A percentile compares a stretch with the other conserved stretches of the same genome.
phyloP scores from a whole-genome alignment of 257 asterid genomes.

The Solanum paucissectum region DNA sequence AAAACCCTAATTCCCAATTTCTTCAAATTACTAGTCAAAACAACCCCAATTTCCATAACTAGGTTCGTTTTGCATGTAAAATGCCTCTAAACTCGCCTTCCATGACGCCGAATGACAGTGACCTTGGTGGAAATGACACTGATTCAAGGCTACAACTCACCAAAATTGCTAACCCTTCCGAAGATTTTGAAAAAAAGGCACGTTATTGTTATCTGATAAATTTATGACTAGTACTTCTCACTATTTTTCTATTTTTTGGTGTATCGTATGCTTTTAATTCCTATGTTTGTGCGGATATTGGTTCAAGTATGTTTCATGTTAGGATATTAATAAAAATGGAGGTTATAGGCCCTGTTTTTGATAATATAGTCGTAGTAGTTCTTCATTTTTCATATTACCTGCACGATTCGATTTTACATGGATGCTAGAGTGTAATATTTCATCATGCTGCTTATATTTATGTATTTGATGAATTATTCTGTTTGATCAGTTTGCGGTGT shows the following conservation, averaged over 20 bases:
- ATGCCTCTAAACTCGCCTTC: conserved; percentile 6
- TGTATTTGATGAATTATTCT: neutral
- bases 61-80: neutral
- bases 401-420: neutral
- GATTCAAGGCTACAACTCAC: conserved; percentile 27
- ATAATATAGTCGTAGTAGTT: neutral
- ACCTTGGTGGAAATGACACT: conserved; percentile 10
- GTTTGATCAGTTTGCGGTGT: neutral
- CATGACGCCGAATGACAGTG: neutral
- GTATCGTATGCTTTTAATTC: neutral
- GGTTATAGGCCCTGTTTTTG: neutral
- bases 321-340: neutral
- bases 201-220: neutral
- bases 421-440: neutral
- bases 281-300: neutral
- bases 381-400: neutral
- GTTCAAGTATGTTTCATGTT: neutral
- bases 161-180: conserved; percentile 39
- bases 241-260: neutral
- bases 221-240: neutral
- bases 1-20: conserved; percentile 4
- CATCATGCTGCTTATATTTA: neutral
- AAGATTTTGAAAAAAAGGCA: conserved; percentile 47
- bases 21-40: neutral
- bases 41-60: neutral